Percentiles rank a stretch among this genome's conserved stretches.
Evolutionary conservation across 306 rosid species (phyloP).

Genomic region (cucumber (Cucumis sativus)): Cucumber_9930_V3 NC_026659.2:23756501-23757000

Average conservation of each 20-base stretch:
- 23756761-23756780: background rate
- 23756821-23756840: background rate
- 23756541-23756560: background rate
- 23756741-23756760: background rate
- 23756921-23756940: background rate
- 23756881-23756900: background rate
- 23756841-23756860: background rate
- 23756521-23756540: too few species aligned
- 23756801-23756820: background rate
- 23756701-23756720: background rate
- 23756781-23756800: background rate
- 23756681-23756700: background rate
- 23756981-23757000: background rate
- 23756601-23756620: background rate
- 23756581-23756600: background rate
- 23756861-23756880: background rate
- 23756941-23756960: background rate
- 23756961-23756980: background rate
- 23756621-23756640: background rate
- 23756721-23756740: background rate
- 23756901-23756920: background rate
- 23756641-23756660: background rate
- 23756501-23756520: background rate
- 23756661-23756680: background rate
- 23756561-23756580: background rate